Evolutionary conservation across 306 rosid genomes (phyloP).

Genomic region (Calophaca sinica): DNA sequence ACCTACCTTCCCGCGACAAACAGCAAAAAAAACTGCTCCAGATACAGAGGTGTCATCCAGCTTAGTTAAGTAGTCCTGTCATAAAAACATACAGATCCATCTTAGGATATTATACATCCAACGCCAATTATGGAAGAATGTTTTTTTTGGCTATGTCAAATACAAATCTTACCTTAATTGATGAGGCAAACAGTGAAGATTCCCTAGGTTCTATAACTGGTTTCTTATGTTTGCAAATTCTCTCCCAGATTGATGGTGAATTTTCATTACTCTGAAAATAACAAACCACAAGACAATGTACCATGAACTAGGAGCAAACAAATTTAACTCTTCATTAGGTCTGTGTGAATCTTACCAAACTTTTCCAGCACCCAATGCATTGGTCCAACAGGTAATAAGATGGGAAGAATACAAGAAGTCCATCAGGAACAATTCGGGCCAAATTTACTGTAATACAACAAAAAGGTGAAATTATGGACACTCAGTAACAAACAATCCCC

Average conservation of each 20-base stretch:
- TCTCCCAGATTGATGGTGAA: slow-evolving; percentile 91
- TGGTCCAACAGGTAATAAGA: slow-evolving; percentile 94
- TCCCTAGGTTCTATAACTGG: slow-evolving; percentile 96
- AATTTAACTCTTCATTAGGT: slow-evolving; percentile 41
- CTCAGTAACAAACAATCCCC: slow-evolving; percentile 24
- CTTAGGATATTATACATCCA: slow-evolving; percentile 35
- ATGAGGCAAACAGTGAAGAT: slow-evolving; percentile 74
- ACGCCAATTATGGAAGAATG: slow-evolving; percentile 36
- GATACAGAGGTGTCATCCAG: slow-evolving; percentile 81
- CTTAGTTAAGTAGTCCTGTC: slow-evolving; percentile 87
- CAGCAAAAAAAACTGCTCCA: slow-evolving; percentile 95
- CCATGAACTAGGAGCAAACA: slow-evolving; percentile 40
- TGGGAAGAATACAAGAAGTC: slow-evolving; percentile 94
- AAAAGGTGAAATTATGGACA: slow-evolving; percentile 32
- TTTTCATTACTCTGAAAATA: slow-evolving; percentile 63
- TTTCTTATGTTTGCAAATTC: slow-evolving; percentile 88
- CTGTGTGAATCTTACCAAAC: slow-evolving; percentile 56
- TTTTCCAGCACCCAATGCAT: slow-evolving; percentile 87
- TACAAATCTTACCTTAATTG: slow-evolving; percentile 75
- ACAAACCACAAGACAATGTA: slow-evolving; percentile 30
- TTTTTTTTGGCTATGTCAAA: slow-evolving; percentile 19
- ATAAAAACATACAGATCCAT: slow-evolving; percentile 35
- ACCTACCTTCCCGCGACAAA: slow-evolving; percentile 96
- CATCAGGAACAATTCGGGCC: slow-evolving; percentile 95
- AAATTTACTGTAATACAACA: slow-evolving; percentile 80